Percentiles rank a stretch among this genome's conserved stretches.
Evolutionary conservation across 2,329 filamentous ascomycete species (phyloP).

Genomic region (Tolypocladium album): DNA sequence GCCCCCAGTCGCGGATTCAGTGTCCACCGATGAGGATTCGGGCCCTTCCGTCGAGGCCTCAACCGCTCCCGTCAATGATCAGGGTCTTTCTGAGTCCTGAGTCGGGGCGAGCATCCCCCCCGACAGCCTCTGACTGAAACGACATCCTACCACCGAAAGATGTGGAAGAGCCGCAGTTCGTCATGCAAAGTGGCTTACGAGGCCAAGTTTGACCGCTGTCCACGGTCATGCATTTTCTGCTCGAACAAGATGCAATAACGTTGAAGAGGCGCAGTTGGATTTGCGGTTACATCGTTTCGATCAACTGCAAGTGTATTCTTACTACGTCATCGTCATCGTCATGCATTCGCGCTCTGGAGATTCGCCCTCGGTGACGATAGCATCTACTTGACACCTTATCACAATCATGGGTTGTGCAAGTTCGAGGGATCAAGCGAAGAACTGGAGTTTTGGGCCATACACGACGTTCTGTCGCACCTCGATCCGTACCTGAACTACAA

Average conservation of each 20-base stretch:
- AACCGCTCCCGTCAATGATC: neutral
- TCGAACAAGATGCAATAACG: neutral
- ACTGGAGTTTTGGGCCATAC: neutral
- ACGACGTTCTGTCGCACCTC: neutral
- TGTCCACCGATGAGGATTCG: neutral
- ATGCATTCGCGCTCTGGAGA: neutral
- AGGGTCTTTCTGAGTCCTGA: neutral
- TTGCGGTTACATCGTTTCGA: neutral
- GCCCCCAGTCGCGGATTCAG: neutral
- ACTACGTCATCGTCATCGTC: neutral
- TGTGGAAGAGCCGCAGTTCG: too few relatives aligned
- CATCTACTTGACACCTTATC: neutral
- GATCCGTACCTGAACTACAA: neutral
- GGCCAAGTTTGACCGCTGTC: neutral
- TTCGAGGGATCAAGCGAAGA: neutral
- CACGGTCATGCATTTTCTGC: neutral
- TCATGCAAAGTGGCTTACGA: neutral
- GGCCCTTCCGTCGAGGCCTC: neutral
- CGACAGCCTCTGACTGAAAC: neutral
- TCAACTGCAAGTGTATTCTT: neutral
- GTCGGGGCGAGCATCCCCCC: too few relatives aligned
- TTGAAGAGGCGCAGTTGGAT: neutral
- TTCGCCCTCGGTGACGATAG: neutral
- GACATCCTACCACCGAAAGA: neutral
- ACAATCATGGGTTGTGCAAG: neutral